These are phyloP conservation scores for Kwoniella sp. DNA, from an alignment of 768 basidiomycete genomes.

Conservation along the genomic window DNA sequence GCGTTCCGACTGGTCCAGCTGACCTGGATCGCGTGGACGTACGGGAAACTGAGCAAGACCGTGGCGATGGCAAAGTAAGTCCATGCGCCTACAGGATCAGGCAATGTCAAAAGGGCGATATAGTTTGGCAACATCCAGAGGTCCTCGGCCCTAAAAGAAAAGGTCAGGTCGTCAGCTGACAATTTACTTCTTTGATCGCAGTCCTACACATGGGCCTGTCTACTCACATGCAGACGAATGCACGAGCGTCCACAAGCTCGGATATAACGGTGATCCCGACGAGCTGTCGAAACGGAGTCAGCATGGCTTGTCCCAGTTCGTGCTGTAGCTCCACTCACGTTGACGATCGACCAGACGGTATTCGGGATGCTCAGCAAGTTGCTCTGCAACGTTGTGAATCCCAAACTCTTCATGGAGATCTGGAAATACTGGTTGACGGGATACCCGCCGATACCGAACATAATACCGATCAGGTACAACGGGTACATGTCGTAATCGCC, in stretches of 20 bases:
- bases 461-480: slow-evolving; percentile 53
- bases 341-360: slow-evolving; percentile 48
- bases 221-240: slow-evolving; percentile 30
- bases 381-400: slow-evolving; percentile 52
- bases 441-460: slow-evolving; percentile 50
- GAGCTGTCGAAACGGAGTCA: neutral
- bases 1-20: slow-evolving; percentile 53
- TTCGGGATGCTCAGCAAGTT: slow-evolving; percentile 55
- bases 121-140: slow-evolving; percentile 53
- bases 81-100: slow-evolving; percentile 37
- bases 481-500: slow-evolving; percentile 54
- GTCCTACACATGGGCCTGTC: neutral
- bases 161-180: neutral
- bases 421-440: slow-evolving; percentile 49
- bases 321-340: slow-evolving; percentile 32
- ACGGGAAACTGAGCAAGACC: slow-evolving; percentile 52
- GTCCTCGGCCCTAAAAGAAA: slow-evolving; percentile 40
- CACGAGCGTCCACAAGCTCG: slow-evolving; percentile 33
- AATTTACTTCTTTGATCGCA: neutral
- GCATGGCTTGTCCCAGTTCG: too few species aligned
- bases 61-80: slow-evolving; percentile 52
- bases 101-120: slow-evolving; percentile 46
- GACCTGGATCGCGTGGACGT: slow-evolving; percentile 55
- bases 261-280: slow-evolving; percentile 30
- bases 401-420: slow-evolving; percentile 46